Conservation (phyloP, 495 filamentous ascomycete genomes). For the Trichoderma orchidacearum region DNA sequence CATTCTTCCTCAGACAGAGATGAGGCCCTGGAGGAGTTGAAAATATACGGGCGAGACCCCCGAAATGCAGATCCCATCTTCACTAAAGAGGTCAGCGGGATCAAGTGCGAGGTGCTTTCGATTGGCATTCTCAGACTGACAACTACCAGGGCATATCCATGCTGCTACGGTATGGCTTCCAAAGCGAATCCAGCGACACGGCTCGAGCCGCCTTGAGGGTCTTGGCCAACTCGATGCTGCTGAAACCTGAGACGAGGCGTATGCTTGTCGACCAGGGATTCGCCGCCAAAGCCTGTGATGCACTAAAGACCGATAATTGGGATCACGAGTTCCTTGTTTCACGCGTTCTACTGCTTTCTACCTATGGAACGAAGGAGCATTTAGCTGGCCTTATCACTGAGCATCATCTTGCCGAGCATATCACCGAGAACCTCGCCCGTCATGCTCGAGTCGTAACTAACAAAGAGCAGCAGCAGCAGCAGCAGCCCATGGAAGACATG, state of each 20-base stretch:
- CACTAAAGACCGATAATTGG: conserved; percentile 58
- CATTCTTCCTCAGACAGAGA: conserved; percentile 38
- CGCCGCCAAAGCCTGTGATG: conserved; percentile 52
- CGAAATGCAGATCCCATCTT: conserved; percentile 68
- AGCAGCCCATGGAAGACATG: conserved; percentile 57
- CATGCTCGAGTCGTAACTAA: conserved; percentile 34
- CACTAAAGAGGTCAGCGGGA: conserved; percentile 44
- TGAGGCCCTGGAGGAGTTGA: conserved; percentile 55
- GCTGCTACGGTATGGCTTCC: conserved; percentile 59
- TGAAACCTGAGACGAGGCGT: conserved; percentile 58
- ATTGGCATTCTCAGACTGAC: neutral
- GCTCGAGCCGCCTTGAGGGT: conserved; percentile 72
- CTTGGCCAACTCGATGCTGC: conserved; percentile 74
- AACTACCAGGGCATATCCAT: conserved; percentile 56
- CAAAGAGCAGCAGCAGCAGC: conserved; percentile 13
- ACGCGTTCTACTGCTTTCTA: conserved; percentile 73
- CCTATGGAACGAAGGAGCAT: conserved; percentile 64
- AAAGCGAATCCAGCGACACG: conserved; percentile 39
- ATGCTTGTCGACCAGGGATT: conserved; percentile 70
- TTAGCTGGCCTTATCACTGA: conserved; percentile 56
- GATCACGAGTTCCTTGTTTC: conserved; percentile 85
- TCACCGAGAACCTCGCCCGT: conserved; percentile 51
- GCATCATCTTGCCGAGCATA: conserved; percentile 53
- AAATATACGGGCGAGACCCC: conserved; percentile 62
- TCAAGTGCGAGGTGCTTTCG: neutral